Evolutionary conservation across 495 filamentous ascomycete genomes (phyloP), one percentile per base, ranked within the genome.

Genomic region (Chaetomium fimeti): DNA sequence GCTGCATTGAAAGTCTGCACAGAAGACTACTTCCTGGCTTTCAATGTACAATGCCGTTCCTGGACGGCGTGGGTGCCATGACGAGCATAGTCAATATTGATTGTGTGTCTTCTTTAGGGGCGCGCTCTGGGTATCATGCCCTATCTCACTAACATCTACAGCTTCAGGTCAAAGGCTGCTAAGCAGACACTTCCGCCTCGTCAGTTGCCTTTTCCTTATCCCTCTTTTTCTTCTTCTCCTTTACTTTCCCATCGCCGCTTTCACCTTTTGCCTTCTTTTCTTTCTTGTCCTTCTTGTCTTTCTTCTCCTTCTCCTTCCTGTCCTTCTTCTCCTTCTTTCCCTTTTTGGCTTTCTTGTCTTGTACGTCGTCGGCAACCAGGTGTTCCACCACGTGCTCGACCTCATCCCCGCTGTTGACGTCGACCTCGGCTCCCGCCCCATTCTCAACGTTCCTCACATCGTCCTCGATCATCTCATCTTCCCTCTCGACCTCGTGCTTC

Each of bases 81-180:
- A 18, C 48, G 27, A 52, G 25, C 1, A 29, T 27, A 27, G 3
- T 54, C 25, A 51, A 27, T 12, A 18, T 6, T 20, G 16, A 32
- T 36, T 55, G 8, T 32, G 7, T 32, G 7, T 32, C 18, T 20
- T n/a, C 25, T 36, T 55, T 36, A 28, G n/a, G 53, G 53, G 32
- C 53, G 42, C 42, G 8, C 27, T 48, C 57, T 59, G 60, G 60
- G 60, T 62, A 62, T 62, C 60, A 62, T 56, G 51, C 60, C 60
- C 38, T 22, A 15, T n/a, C 15, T 11, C 5, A 27, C n/a, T 4
- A 25, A 53, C 20, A 24, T n/a, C 38, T 12, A 20, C 16, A 43
- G 24, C 58, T 48, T 22, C 18, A 36, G 12, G 20, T 24, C 38
- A 6, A 27, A 25, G 12, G 20, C 18, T 22, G 38, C 49, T 45